Evolutionary conservation across 2,329 filamentous ascomycete genomes (phyloP).

Genomic region (Sclerotinia trifoliorum): DNA sequence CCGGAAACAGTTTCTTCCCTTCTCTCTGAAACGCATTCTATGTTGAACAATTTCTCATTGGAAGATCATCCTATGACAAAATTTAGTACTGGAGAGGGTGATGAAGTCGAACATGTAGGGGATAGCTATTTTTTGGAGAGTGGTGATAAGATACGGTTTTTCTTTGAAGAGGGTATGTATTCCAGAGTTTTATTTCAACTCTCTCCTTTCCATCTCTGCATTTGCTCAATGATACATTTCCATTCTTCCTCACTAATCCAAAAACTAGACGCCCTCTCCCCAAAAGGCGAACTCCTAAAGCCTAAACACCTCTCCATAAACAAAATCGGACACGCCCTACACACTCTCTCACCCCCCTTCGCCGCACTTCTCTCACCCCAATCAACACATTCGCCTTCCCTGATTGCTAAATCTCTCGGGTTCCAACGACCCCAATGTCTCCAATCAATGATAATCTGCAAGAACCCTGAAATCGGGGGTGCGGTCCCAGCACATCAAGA

Average conservation of each 20-base stretch:
- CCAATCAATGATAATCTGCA: constrained; percentile 98
- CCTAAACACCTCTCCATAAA: constrained; percentile 86
- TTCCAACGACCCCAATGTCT: constrained; percentile 57
- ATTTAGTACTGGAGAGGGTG: constrained; percentile 79
- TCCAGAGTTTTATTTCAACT: too few relatives aligned
- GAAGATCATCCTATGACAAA: constrained; percentile 85
- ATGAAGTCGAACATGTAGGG: constrained; percentile 70
- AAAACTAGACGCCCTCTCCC: constrained; percentile 68
- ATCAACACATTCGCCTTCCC: constrained; percentile 41
- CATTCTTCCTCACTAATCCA: neutral
- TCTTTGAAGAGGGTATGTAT: constrained; percentile 77
- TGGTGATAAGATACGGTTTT: constrained; percentile 91
- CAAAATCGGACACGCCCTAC: constrained; percentile 79
- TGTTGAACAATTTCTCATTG: constrained; percentile 77
- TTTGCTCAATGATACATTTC: neutral
- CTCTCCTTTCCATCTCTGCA: too few relatives aligned
- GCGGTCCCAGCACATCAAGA: constrained; percentile 91
- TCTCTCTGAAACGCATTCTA: constrained; percentile 68
- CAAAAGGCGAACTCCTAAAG: constrained; percentile 63
- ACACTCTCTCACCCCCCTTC: constrained; percentile 67
- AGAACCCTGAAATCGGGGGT: constrained; percentile 93
- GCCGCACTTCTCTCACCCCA: constrained; percentile 49
- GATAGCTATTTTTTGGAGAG: constrained; percentile 92
- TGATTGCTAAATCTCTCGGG: constrained; percentile 49
- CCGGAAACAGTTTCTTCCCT: constrained; percentile 64